These are phyloP conservation scores for Ramaria rubella DNA, from an alignment of 768 basidiomycete genomes.

Conservation along the genomic window DNA sequence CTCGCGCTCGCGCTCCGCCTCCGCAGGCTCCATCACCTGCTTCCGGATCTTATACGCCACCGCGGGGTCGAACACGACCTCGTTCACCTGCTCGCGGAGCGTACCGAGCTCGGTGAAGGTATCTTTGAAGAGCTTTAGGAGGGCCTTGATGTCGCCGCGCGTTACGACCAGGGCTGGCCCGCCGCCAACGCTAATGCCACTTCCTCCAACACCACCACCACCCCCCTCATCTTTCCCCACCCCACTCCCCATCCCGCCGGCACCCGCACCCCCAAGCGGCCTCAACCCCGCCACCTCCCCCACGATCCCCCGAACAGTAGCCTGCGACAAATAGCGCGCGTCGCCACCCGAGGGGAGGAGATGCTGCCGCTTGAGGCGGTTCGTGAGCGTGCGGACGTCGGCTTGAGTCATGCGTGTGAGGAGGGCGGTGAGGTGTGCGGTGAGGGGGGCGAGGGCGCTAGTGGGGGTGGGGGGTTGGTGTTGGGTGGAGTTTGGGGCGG, in stretches of 20 bases:
- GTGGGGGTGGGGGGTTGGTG: not conserved
- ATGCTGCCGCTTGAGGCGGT: slow-evolving; percentile 86
- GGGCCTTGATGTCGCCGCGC: slow-evolving; percentile 70
- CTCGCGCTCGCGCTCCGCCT: slow-evolving; percentile 44
- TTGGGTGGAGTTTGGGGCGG: not conserved
- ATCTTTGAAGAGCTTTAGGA: slow-evolving; percentile 85
- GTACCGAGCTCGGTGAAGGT: slow-evolving; percentile 76
- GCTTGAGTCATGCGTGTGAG: slow-evolving; percentile 62
- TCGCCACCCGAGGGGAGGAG: slow-evolving; percentile 66
- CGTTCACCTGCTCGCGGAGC: slow-evolving; percentile 78
- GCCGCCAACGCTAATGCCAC: not conserved
- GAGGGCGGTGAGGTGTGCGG: slow-evolving; percentile 28
- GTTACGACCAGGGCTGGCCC: slow-evolving; percentile 36
- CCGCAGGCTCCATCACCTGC: slow-evolving; percentile 52
- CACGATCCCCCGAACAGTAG: slow-evolving; percentile 69
- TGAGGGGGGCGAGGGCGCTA: not conserved
- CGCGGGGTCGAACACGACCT: slow-evolving; percentile 82
- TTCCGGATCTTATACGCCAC: slow-evolving; percentile 69
- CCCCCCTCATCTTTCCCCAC: not conserved
- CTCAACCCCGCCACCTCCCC: slow-evolving; percentile 67
- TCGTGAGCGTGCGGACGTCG: slow-evolving; percentile 82
- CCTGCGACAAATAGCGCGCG: slow-evolving; percentile 77
- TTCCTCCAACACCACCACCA: not conserved
- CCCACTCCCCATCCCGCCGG: slow-evolving; percentile 6
- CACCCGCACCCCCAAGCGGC: not conserved